Conservation (phyloP, 1,284 basidiomycete species). For the Cerioporus squamosus region DNA sequence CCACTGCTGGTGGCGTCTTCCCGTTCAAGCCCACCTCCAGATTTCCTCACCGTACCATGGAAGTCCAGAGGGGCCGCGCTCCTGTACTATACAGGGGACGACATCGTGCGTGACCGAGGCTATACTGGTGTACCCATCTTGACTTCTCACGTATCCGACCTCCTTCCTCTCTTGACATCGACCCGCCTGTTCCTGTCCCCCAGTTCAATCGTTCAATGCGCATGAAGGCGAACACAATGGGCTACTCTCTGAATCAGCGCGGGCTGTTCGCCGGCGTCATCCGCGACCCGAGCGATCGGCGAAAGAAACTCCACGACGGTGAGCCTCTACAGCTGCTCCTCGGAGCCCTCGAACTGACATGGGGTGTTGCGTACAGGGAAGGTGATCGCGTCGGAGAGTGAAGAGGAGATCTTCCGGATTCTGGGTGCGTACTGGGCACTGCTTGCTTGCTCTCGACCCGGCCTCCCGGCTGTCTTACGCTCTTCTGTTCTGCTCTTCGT, state of each 20-base stretch:
- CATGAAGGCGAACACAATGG: constrained; percentile 80
- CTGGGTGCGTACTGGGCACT: constrained; percentile 52
- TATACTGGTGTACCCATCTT: too few species aligned
- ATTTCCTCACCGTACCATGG: constrained; percentile 81
- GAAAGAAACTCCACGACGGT: constrained; percentile 72
- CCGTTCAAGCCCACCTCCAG: constrained; percentile 32
- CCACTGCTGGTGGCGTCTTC: background rate
- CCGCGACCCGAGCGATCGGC: constrained; percentile 66
- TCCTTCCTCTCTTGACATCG: background rate
- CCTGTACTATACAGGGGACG: constrained; percentile 90
- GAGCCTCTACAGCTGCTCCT: constrained; percentile 24
- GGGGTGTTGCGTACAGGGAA: constrained; percentile 48
- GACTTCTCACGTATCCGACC: background rate
- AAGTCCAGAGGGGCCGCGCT: constrained; percentile 80
- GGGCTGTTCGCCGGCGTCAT: constrained; percentile 77
- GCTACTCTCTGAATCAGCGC: constrained; percentile 86
- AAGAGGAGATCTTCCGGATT: constrained; percentile 82
- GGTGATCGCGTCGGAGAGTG: constrained; percentile 81
- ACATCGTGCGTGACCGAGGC: constrained; percentile 60
- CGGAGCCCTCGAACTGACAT: background rate
- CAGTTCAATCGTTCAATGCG: constrained; percentile 92
- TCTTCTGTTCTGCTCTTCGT: background rate
- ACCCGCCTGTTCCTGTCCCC: background rate
- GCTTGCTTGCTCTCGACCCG: background rate
- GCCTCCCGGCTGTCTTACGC: background rate